Percentiles rank a stretch among this genome's conserved stretches.
These are phyloP conservation scores for Xylariaceae sp. DNA, from an alignment of 2,329 filamentous ascomycete species.

Conservation along the genomic window DNA sequence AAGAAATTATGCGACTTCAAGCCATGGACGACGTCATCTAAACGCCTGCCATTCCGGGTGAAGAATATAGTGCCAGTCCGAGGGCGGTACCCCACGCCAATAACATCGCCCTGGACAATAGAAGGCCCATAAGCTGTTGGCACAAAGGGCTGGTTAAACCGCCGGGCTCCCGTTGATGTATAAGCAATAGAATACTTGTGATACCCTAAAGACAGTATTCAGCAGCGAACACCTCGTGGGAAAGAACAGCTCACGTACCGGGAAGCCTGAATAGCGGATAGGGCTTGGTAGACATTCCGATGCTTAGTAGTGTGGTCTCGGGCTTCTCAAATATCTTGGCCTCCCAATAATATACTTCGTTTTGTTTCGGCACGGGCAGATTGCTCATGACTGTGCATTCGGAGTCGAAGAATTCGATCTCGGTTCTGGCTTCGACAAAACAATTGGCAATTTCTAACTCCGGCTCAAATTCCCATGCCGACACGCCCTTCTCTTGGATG, in stretches of 20 bases:
- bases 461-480: constrained; percentile 99
- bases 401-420: constrained; percentile 98
- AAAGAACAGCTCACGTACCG: constrained; percentile 53
- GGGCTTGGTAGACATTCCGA: constrained; percentile 94
- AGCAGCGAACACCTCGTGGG: constrained; percentile 5
- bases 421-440: constrained; percentile 92
- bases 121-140: constrained; percentile 75
- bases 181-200: constrained; percentile 94
- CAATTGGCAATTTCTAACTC: constrained; percentile 98
- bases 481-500: constrained; percentile 99
- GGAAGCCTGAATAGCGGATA: constrained; percentile 93
- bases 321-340: constrained; percentile 98
- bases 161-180: constrained; percentile 77
- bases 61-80: constrained; percentile 96
- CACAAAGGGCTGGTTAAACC: constrained; percentile 88
- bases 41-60: constrained; percentile 94
- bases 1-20: constrained; percentile 96
- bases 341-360: constrained; percentile 99
- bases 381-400: constrained; percentile 98
- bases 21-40: constrained; percentile 91
- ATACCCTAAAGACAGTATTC: constrained; percentile 55
- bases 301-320: constrained; percentile 77
- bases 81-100: constrained; percentile 91
- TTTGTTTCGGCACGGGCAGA: constrained; percentile 93
- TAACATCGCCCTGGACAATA: constrained; percentile 89